Base-by-base conservation (phyloP, 2,329 filamentous ascomycete genomes). In the Epichloe uncinata region DNA sequence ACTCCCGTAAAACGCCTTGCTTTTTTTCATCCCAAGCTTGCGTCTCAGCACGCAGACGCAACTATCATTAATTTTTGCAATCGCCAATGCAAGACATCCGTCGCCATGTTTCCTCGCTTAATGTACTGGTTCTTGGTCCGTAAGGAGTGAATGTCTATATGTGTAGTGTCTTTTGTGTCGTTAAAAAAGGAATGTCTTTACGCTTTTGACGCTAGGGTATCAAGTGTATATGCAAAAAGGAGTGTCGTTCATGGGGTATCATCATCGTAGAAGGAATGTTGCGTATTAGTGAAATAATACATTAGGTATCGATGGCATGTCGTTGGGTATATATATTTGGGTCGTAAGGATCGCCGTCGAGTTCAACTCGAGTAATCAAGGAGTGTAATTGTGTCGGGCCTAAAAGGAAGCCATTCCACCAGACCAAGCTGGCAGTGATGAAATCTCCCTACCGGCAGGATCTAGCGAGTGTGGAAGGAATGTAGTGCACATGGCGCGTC, bases 181-280 rank as follows among this genome's bases (percentile, higher is more conserved):
- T 18, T 7, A 6, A 26, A 26, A 42, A 73, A 71, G 69, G 70
- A 73, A 66, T 65, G 69, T 68, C 60, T 68, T 63, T 68, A 70
- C 69, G n/a, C n/a, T n/a, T n/a, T n/a, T n/a, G n/a, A n/a, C n/a
- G 35, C 34, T 45, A 5, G 48, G 48, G 48, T 49, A 49, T 49
- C 48, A 30, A 26, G 34, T 11, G 33, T 45, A 13, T n/a, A 44
- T 49, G 41, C 22, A 34, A 33, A 44, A 49, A 49, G 42, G 48
- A 49, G 42, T 45, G 48, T 49, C 33, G 48, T 26, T 18, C 12
- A 15, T 38, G 30, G 42, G 48, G 48, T 50, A 50, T 69, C 63
- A 63, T 69, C 57, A 55, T 64, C 52, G 61, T 56, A 65, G 11
- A 34, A 66, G 57, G 64, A 67, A 60, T 66, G 65, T 66, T 56